Evolutionary conservation across 768 basidiomycete genomes (phyloP), one percentile per base, ranked within the genome.

Genomic region (Neoboletus magnificus): DNA sequence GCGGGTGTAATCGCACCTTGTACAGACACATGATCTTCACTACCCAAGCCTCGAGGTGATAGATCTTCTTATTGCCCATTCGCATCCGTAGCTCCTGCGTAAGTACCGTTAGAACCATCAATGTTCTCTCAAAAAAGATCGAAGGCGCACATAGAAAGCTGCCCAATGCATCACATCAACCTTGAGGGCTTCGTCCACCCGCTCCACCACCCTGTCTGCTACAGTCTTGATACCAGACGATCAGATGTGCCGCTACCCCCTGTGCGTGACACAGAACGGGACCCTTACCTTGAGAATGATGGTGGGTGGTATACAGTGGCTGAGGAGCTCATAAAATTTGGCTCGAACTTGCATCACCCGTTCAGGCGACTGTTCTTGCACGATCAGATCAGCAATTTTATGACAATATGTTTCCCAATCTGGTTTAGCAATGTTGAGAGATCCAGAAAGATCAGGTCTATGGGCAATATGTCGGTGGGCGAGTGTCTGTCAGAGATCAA

Each of bases 401-500:
- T 86, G 79, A 62, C 95, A 97, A 68, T 97, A 99, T 12, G 89
- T 91, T 71, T 99, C 97, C 97, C 97, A 99, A 67, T 99, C 97
- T n/a, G 97, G 94, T 72, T 98, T 94, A 15, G 94, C 93, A 54
- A 96, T 93, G 33, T 81, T 79, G 54, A 93, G 73, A 37, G 88
- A 75, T 32, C 90, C 89, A 5, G 84, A 81, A 37, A 96, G 78
- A 69, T 93, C 90, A n/a, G 91, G 89, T 52, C 91, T 93, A 63
- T 13, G 46, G 55, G 9, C 25, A 48, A 51, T 36, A 47, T 49
- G 46, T 41, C 46, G 18, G 58, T 50, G 23, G 11, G 37, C 29
- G 22, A 27, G 27, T 33, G 22, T 39, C 40, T 20, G 47, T 40
- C 25, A 27, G 18, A 2, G n/a, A 50, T 50, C 49, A 44, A 16